A percentile compares a stretch with the other conserved stretches of the same genome.
Evolutionary conservation across 2,329 filamentous ascomycete species (phyloP).

Genomic region (Xylaria sp.): DNA sequence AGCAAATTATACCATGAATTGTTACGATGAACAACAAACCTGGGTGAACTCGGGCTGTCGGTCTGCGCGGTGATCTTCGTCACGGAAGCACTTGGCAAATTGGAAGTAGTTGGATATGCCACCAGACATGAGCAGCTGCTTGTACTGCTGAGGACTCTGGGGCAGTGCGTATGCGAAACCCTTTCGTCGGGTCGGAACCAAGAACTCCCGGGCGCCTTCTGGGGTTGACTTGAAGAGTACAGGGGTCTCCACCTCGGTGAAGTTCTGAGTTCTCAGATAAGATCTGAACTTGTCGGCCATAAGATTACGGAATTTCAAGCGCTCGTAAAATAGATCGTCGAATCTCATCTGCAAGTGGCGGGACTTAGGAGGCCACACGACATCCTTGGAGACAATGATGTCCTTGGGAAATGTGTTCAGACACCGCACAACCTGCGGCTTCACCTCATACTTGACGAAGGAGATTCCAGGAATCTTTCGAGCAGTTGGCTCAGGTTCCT

Average conservation of each 20-base stretch:
- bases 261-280: conserved; percentile 46
- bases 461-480: not conserved
- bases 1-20: conserved; percentile 7
- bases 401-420: conserved; percentile 71
- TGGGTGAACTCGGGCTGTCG: conserved; percentile 96
- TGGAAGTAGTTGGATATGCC: conserved; percentile 82
- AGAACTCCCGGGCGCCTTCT: conserved; percentile 88
- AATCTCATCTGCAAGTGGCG: conserved; percentile 84
- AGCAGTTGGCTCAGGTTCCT: not conserved
- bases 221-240: conserved; percentile 96
- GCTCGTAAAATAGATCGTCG: conserved; percentile 57
- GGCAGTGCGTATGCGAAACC: conserved; percentile 84
- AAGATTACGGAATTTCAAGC: conserved; percentile 65
- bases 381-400: conserved; percentile 69
- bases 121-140: conserved; percentile 93
- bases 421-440: conserved; percentile 55
- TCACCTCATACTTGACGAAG: conserved; percentile 41
- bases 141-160: conserved; percentile 97
- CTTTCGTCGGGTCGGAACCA: conserved; percentile 76
- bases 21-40: conserved; percentile 41
- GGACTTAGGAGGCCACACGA: conserved; percentile 66
- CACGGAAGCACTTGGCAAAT: conserved; percentile 89
- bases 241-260: conserved; percentile 81
- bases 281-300: conserved; percentile 34
- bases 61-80: conserved; percentile 88